Evolutionary conservation across 2,329 filamentous ascomycete genomes (phyloP).

Genomic region (Delphinella strobiligena): DNA sequence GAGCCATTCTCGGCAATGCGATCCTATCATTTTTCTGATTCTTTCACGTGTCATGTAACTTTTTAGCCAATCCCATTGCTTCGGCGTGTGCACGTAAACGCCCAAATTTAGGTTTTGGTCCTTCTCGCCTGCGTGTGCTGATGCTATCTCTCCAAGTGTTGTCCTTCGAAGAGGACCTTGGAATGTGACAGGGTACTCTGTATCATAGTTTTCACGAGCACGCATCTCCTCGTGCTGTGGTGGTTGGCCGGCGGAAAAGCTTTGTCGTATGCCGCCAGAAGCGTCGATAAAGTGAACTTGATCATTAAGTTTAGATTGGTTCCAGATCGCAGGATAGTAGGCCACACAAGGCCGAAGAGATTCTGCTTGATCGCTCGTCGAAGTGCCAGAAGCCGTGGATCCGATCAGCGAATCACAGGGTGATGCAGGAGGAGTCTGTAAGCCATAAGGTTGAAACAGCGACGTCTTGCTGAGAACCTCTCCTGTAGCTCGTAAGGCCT

Average conservation of each 20-base stretch:
- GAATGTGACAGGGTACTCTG: slow-evolving; percentile 15
- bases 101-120: slow-evolving; percentile 23
- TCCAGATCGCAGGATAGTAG: slow-evolving; percentile 15
- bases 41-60: slow-evolving; percentile 16
- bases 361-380: too few relatives aligned
- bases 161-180: slow-evolving; percentile 25
- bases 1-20: slow-evolving; percentile 12
- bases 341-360: slow-evolving; percentile 7
- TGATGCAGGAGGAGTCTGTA: too few relatives aligned
- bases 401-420: too few relatives aligned
- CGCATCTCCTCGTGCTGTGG: slow-evolving; percentile 17
- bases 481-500: too few relatives aligned
- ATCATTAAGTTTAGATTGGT: slow-evolving; percentile 14
- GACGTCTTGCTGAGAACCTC: too few relatives aligned
- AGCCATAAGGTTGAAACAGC: too few relatives aligned
- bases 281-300: slow-evolving; percentile 13
- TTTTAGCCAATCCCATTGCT: slow-evolving; percentile 23
- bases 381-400: too few relatives aligned
- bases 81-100: slow-evolving; percentile 27
- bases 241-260: slow-evolving; percentile 16
- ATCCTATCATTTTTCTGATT: slow-evolving; percentile 18
- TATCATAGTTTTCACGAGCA: slow-evolving; percentile 18
- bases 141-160: slow-evolving; percentile 26
- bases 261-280: neutral
- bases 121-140: slow-evolving; percentile 23